Evolutionary conservation across 2,329 filamentous ascomycete species (phyloP), one percentile per base, ranked within the genome.

Genomic region (Tolypocladium ovalisporum): DNA sequence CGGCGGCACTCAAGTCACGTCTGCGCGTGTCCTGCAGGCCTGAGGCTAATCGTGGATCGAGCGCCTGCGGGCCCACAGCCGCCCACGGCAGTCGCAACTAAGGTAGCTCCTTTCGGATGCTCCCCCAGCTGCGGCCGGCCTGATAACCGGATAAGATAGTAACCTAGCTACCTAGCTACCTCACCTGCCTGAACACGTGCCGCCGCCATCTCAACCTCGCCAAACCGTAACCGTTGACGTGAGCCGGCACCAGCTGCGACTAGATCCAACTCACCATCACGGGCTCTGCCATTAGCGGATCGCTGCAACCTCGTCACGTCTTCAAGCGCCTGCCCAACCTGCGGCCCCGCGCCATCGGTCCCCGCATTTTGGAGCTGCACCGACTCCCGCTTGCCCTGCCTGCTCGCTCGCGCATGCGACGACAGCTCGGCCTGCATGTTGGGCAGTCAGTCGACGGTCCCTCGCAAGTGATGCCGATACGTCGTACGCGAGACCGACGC

Each of bases 391-490:
- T n/a, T 32, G 29, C 19, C 8, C 9, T n/a, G 47, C 29, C 47
- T 19, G 17, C 29, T 22, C 47, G 19, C 27, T 22, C 19, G 47
- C 51, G 54, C 47, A 53, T 49, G 56, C 34, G 56, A 57, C 56
- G 51, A 35, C 47, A 40, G 37, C 54, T 39, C 54, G 17, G 37
- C 22, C 49, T 39, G 10, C 54, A 10, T 42, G 37, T 27, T 42
- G 36, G 29, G 36, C 42, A 27, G 29, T 3, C 54, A 24, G 53
- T 40, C 42, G 44, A 58, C 29, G 37, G 17, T 49, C 51, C 32
- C 39, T 55, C 36, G 49, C 54, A 37, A 56, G 58, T 58, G 24
- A 62, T 61, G 60, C 52, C 58, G 54, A 59, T 59, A 56, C 55
- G 49, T 40, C 59, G 29, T 40, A 55, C 52, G 27, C 54, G 47